Conservation (phyloP, 495 filamentous ascomycete genomes). For the Lepidopterella palustris region DNA sequence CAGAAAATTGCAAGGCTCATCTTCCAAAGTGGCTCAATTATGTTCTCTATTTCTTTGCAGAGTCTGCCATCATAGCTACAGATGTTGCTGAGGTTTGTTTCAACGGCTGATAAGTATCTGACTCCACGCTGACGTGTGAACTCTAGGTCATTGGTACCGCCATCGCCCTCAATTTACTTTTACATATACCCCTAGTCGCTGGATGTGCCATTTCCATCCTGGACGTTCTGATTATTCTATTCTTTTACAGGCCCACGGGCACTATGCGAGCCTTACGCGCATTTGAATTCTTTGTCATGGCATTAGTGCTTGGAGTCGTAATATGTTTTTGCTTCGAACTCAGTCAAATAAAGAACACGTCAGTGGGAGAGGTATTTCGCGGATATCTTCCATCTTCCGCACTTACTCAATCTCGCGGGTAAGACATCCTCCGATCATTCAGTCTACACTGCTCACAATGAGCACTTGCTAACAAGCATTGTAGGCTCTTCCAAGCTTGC, state of each 20-base stretch:
- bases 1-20: slow-evolving; percentile 69
- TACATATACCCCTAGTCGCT: slow-evolving; percentile 74
- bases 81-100: slow-evolving; percentile 70
- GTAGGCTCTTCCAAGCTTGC: slow-evolving; percentile 78
- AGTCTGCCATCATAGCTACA: slow-evolving; percentile 78
- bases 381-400: slow-evolving; percentile 77
- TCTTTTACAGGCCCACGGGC: slow-evolving; percentile 77
- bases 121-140: not conserved
- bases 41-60: slow-evolving; percentile 65
- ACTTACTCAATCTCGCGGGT: slow-evolving; percentile 63
- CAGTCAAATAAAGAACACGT: slow-evolving; percentile 62
- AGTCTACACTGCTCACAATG: slow-evolving; percentile 1
- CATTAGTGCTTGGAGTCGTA: slow-evolving; percentile 74
- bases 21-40: slow-evolving; percentile 72
- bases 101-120: not conserved
- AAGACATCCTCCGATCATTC: slow-evolving; percentile 17
- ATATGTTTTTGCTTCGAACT: slow-evolving; percentile 90
- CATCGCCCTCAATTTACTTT: slow-evolving; percentile 79
- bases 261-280: slow-evolving; percentile 63
- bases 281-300: slow-evolving; percentile 78
- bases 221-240: slow-evolving; percentile 76
- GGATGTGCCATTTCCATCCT: slow-evolving; percentile 80
- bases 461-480: slow-evolving; percentile 8
- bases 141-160: slow-evolving; percentile 90
- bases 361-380: slow-evolving; percentile 67